Evolutionary conservation across 306 rosid genomes (phyloP).

Genomic region (Cicer pinnatifidum): DNA sequence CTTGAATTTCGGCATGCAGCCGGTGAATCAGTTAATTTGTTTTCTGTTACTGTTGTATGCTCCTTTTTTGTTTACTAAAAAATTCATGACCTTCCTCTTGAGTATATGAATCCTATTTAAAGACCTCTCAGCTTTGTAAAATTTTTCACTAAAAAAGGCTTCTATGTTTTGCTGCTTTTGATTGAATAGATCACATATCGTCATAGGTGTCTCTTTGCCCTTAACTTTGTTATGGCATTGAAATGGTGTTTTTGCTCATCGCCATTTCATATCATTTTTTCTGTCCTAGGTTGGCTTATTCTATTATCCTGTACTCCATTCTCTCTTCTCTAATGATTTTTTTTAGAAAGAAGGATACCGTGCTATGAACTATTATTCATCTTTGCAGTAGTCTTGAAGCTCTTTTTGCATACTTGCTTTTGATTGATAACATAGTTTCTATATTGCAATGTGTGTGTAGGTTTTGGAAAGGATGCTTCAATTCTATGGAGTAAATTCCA

Average conservation of each 20-base stretch:
- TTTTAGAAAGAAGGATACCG: not conserved
- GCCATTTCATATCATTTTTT: conserved; percentile 1
- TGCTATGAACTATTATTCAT: conserved; percentile 36
- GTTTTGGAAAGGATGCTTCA: conserved; percentile 74
- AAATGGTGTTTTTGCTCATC: not conserved
- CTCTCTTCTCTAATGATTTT: conserved; percentile 18
- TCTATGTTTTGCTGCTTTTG: conserved; percentile 10
- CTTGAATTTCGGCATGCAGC: not conserved
- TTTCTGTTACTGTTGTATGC: conserved; percentile 17
- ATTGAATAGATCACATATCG: not conserved
- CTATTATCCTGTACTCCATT: not conserved
- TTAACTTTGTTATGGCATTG: not conserved
- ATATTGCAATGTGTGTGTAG: conserved; percentile 54
- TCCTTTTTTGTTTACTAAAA: not conserved
- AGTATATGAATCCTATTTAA: not conserved
- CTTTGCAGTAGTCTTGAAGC: conserved; percentile 7
- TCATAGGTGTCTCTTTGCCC: not conserved
- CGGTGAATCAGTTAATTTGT: conserved; percentile 24
- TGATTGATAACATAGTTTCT: conserved; percentile 21
- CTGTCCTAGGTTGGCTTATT: not conserved
- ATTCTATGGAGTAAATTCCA: conserved; percentile 49
- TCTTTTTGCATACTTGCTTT: conserved; percentile 30
- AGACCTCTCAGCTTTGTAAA: not conserved
- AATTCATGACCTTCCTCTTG: conserved; percentile 1
- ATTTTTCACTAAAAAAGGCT: not conserved